A percentile compares a stretch with the other conserved stretches of the same genome.
phyloP scores from a whole-genome alignment of 208 protist genomes.

The Trypanosoma boissoni region DNA sequence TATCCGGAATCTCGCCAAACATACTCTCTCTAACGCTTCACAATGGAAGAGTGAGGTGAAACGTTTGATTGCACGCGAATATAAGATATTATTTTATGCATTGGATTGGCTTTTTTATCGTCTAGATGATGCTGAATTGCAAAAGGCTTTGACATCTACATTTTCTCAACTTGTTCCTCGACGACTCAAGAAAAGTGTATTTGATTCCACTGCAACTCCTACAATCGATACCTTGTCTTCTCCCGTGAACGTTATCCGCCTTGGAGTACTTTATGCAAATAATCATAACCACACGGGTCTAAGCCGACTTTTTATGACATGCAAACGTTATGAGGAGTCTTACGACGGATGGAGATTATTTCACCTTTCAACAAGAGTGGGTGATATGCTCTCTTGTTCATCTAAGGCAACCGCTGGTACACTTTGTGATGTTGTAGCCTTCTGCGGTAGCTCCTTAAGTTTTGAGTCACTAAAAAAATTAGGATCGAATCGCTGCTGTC shows the following conservation, averaged over 20 bases:
- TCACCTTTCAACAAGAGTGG: conserved; percentile 23
- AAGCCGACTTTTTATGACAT: conserved; percentile 7
- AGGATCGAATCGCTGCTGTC: conserved; percentile 21
- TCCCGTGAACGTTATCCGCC: conserved; percentile 10
- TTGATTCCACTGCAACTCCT: too few species aligned
- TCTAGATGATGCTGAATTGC: neutral
- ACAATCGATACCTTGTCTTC: too few species aligned
- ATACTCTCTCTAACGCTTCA: too few species aligned
- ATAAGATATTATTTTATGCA: conserved; percentile 21
- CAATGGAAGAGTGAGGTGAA: neutral
- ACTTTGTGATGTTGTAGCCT: conserved; percentile 14
- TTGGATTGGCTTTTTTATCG: conserved; percentile 23
- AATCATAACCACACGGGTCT: conserved; percentile 16
- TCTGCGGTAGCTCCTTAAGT: conserved; percentile 27
- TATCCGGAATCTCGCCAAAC: conserved; percentile 3
- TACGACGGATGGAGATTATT: conserved; percentile 27
- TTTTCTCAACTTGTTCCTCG: conserved; percentile 20
- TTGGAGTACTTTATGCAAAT: conserved; percentile 4
- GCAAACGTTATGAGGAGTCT: conserved; percentile 3
- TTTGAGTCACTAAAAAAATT: conserved; percentile 21
- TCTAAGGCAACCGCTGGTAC: conserved; percentile 5
- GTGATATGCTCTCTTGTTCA: conserved; percentile 19
- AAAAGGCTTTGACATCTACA: conserved; percentile 1
- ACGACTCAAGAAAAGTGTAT: too few species aligned
- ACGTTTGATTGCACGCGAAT: conserved; percentile 12